phyloP scores from a whole-genome alignment of 78 protist species.

The Mastigamoeba balamuthi region DNA sequence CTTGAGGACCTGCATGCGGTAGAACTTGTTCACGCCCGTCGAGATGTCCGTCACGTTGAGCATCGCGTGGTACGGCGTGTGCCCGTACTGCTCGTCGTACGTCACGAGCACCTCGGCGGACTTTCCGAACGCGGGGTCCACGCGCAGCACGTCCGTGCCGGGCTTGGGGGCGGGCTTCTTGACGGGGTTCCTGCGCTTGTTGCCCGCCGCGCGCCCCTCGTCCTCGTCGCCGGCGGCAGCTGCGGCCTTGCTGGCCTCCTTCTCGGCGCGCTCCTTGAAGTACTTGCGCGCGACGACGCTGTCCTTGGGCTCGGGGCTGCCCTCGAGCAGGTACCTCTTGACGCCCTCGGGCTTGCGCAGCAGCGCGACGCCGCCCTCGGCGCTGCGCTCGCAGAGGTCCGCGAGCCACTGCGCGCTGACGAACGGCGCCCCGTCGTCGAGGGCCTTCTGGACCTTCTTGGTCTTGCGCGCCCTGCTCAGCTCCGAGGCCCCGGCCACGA shows the following conservation, averaged over 20 bases:
- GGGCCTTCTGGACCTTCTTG: slow-evolving; percentile 29
- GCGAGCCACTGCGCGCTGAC: neutral
- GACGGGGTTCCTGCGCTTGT: neutral
- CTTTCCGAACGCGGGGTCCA: neutral
- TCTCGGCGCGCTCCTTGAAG: neutral
- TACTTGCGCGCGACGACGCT: neutral
- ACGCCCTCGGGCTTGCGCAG: neutral
- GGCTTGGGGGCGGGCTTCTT: slow-evolving; percentile 26
- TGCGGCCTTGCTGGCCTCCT: neutral
- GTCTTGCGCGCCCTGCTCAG: neutral
- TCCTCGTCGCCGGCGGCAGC: neutral
- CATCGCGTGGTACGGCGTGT: slow-evolving; percentile 34
- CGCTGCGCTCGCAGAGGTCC: neutral
- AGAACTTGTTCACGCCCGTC: slow-evolving; percentile 23
- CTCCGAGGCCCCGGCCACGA: neutral
- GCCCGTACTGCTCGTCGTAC: slow-evolving; percentile 12
- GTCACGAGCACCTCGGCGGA: slow-evolving; percentile 20
- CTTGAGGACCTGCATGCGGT: slow-evolving; percentile 30
- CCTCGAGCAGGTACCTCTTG: neutral
- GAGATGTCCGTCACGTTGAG: slow-evolving; percentile 26
- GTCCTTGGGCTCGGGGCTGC: neutral
- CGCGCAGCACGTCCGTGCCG: neutral
- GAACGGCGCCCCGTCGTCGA: neutral
- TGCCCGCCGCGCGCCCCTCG: neutral
- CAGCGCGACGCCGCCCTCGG: slow-evolving; percentile 7